These are phyloP conservation scores for Phtheirospermum japonicum DNA, from an alignment of 257 asterid genomes.

Conservation along the genomic window DNA sequence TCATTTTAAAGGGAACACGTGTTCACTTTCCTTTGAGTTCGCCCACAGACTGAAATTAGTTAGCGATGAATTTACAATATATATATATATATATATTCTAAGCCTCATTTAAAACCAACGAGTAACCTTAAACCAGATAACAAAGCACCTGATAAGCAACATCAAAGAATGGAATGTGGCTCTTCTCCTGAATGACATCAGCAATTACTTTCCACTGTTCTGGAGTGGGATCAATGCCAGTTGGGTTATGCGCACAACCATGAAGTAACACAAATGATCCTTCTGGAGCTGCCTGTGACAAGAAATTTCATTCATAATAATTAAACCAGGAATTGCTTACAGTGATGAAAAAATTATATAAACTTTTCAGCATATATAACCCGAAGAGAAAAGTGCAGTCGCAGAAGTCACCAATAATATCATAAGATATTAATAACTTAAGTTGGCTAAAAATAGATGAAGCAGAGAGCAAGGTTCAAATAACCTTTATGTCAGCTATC, in stretches of 20 bases:
- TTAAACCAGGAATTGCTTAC: conserved; percentile 9
- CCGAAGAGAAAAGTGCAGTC: conserved; percentile 9
- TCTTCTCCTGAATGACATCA: conserved; percentile 87
- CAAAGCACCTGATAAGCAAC: conserved; percentile 92
- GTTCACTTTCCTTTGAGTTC: conserved; percentile 13
- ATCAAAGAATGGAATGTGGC: conserved; percentile 91
- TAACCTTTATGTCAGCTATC: conserved; percentile 96
- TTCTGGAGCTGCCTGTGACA: conserved; percentile 79
- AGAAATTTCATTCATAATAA: conserved; percentile 14
- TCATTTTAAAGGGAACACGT: conserved; percentile 15
- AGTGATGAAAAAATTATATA: neutral
- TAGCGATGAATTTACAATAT: conserved; percentile 6
- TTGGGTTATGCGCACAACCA: conserved; percentile 98
- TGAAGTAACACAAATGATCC: conserved; percentile 94
- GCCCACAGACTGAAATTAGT: conserved; percentile 4
- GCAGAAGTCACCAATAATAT: conserved; percentile 4
- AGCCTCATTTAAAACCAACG: conserved; percentile 15
- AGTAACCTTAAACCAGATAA: conserved; percentile 9
- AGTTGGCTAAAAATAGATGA: conserved; percentile 8
- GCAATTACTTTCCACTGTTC: conserved; percentile 90
- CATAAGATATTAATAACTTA: conserved; percentile 7
- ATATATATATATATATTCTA: conserved; percentile 6
- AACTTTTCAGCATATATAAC: neutral
- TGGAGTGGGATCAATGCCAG: conserved; percentile 95
- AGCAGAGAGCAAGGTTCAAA: conserved; percentile 13